Evolutionary conservation across 352 stramenopile species (phyloP).

Genomic region (Phytophthora sojae): DNA sequence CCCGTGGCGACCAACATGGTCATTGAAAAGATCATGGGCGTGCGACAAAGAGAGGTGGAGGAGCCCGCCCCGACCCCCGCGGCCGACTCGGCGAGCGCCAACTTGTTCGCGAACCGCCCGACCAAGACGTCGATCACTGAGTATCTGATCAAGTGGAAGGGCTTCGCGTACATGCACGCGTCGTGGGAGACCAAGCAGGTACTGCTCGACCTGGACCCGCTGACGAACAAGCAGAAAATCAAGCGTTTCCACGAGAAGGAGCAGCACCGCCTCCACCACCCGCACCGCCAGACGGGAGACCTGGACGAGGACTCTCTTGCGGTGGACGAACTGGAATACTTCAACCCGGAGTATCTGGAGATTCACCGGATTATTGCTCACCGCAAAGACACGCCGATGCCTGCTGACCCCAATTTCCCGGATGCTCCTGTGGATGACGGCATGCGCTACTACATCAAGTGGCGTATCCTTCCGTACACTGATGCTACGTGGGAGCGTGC

Average conservation of each 20-base stretch:
- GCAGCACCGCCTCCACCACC: constrained; percentile 48
- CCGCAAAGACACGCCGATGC: constrained; percentile 68
- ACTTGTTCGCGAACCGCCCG: constrained; percentile 48
- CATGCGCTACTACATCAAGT: constrained; percentile 88
- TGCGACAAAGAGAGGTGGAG: constrained; percentile 56
- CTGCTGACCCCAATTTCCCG: constrained; percentile 54
- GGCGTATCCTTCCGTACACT: constrained; percentile 86
- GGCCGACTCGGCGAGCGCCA: constrained; percentile 42
- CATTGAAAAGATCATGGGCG: constrained; percentile 91
- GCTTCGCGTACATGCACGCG: constrained; percentile 90
- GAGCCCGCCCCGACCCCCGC: constrained; percentile 28
- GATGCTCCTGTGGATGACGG: constrained; percentile 88
- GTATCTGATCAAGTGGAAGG: constrained; percentile 93
- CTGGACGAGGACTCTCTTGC: constrained; percentile 47
- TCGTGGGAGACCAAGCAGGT: constrained; percentile 85
- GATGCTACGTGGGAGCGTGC: constrained; percentile 90
- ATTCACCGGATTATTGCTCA: constrained; percentile 90
- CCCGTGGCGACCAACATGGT: constrained; percentile 58
- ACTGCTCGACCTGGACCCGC: constrained; percentile 77
- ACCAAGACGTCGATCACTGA: constrained; percentile 60
- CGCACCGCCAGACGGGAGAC: constrained; percentile 50
- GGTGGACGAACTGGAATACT: constrained; percentile 80
- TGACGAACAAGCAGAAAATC: constrained; percentile 90
- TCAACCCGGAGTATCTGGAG: constrained; percentile 92
- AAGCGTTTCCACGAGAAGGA: constrained; percentile 91